Conservation (phyloP, 805 yeast species). For the Yarrowia keelungensis region DNA sequence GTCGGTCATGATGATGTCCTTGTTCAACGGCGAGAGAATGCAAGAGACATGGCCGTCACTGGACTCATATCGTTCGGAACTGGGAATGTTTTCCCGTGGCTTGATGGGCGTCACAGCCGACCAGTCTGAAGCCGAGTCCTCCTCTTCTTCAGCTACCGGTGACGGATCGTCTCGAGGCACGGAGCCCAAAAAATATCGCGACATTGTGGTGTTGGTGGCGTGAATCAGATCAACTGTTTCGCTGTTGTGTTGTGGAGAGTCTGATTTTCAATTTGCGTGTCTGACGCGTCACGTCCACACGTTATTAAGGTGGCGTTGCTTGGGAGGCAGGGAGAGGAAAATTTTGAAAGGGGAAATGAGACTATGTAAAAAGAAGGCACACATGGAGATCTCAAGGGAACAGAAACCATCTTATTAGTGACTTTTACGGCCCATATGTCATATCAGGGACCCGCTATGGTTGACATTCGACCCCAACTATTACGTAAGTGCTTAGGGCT, state of each 20-base stretch:
- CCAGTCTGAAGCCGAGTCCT: slow-evolving; percentile 15
- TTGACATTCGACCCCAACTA: too few relatives aligned
- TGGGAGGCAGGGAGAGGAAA: too few relatives aligned
- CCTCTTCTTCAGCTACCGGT: background rate
- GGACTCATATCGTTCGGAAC: slow-evolving; percentile 34
- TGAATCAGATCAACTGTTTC: background rate
- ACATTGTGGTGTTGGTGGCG: slow-evolving; percentile 14
- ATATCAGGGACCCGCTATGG: too few relatives aligned
- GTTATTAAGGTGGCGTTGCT: slow-evolving; percentile 11
- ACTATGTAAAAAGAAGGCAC: too few relatives aligned
- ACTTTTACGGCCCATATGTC: too few relatives aligned
- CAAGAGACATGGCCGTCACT: slow-evolving; percentile 34
- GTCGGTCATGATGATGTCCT: slow-evolving; percentile 5
- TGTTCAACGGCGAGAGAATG: slow-evolving; percentile 25
- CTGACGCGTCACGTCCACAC: slow-evolving; percentile 33
- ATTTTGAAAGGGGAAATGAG: too few relatives aligned
- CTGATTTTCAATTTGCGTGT: slow-evolving; percentile 9
- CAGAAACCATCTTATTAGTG: too few relatives aligned
- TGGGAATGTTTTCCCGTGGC: slow-evolving; percentile 17
- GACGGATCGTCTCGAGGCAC: slow-evolving; percentile 21
- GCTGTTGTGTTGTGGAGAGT: background rate
- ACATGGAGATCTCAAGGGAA: too few relatives aligned
- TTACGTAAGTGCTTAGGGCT: too few relatives aligned
- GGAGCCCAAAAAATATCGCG: slow-evolving; percentile 21
- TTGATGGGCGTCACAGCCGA: background rate